These are phyloP conservation scores for Fragaria vesca DNA, from an alignment of 306 rosid genomes.

Conservation along the genomic window DNA sequence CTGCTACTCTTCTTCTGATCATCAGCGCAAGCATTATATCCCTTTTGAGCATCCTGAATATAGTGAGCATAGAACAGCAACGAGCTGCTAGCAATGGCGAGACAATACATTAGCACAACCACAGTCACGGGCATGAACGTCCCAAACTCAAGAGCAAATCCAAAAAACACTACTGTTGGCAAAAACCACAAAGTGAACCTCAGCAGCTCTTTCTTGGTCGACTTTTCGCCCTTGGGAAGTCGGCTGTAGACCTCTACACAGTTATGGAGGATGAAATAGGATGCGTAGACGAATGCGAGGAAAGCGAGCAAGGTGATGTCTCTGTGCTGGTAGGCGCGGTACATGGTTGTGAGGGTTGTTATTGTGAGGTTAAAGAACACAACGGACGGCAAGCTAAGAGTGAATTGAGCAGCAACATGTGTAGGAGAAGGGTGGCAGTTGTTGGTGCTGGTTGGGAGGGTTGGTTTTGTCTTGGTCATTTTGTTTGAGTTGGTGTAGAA, in stretches of 20 bases:
- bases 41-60: not conserved
- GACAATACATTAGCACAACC: not conserved
- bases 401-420: not conserved
- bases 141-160: conserved; percentile 17
- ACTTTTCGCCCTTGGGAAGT: conserved; percentile 8
- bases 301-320: conserved; percentile 3
- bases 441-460: not conserved
- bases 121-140: not conserved
- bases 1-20: not conserved
- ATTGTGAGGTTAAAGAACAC: conserved; percentile 20
- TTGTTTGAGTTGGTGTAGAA: not conserved
- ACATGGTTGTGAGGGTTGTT: conserved; percentile 1
- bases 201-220: conserved; percentile 10
- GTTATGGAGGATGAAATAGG: not conserved
- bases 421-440: not conserved
- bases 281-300: not conserved
- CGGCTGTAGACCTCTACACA: not conserved
- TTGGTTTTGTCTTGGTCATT: not conserved
- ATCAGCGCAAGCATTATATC: not conserved
- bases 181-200: conserved; percentile 14
- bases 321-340: conserved; percentile 18
- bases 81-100: conserved; percentile 10
- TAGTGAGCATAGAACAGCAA: conserved; percentile 21
- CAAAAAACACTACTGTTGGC: conserved; percentile 12
- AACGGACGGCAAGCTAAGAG: not conserved